phyloP scores from a whole-genome alignment of 2,329 filamentous ascomycete genomes.

The Calonectria crousiana region DNA sequence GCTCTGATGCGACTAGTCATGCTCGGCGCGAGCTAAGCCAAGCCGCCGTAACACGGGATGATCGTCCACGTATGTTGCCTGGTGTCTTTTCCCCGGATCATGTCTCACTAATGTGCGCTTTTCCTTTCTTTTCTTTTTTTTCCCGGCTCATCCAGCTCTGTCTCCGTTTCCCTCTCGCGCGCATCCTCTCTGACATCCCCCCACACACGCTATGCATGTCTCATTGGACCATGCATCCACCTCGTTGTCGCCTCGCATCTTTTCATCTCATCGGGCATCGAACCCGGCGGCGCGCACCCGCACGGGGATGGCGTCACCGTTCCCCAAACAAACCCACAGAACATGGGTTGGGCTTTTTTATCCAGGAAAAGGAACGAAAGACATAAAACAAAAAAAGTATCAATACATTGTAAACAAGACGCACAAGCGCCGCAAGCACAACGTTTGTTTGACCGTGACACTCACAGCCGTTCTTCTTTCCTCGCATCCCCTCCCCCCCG shows the following conservation, averaged over 20 bases:
- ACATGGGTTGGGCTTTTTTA: not conserved
- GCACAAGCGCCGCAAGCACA: not conserved
- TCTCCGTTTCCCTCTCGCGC: not conserved
- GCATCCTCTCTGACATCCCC: not conserved
- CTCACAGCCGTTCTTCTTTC: not conserved
- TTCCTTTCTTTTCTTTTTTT: not conserved
- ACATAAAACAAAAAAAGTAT: not conserved
- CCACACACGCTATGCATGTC: not conserved
- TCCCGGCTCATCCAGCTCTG: not conserved
- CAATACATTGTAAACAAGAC: not conserved
- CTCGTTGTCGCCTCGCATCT: conserved; percentile 1
- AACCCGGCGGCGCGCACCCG: not conserved
- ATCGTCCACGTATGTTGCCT: not conserved
- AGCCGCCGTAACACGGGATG: not conserved
- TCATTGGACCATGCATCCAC: conserved; percentile 8
- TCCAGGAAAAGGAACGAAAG: not conserved
- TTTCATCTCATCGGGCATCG: conserved; percentile 10
- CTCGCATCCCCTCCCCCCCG: too few species aligned
- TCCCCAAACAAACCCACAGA: not conserved
- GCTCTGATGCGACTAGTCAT: not conserved
- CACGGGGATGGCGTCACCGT: conserved; percentile 14
- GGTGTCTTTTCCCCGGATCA: conserved; percentile 8
- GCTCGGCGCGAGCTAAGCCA: not conserved
- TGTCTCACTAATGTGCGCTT: not conserved
- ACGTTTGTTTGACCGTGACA: not conserved